These are phyloP conservation scores for Strombidium stylifer DNA, from an alignment of 73 alveolate species.

Conservation along the genomic window DNA sequence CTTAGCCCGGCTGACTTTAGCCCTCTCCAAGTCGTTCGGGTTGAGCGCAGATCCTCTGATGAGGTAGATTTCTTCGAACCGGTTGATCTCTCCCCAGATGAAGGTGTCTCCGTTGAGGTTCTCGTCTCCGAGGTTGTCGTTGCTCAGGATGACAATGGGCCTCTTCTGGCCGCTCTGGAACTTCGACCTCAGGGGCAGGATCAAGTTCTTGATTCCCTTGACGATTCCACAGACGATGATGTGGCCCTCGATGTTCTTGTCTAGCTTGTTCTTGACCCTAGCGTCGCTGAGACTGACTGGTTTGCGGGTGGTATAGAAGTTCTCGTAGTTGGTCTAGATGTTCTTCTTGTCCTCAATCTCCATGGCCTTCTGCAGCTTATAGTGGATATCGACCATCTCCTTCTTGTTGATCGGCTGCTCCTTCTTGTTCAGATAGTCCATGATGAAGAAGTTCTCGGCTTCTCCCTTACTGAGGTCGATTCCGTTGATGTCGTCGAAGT, in stretches of 20 bases:
- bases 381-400: neutral
- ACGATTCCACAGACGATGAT: slow-evolving; percentile 95
- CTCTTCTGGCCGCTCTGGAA: slow-evolving; percentile 68
- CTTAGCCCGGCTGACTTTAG: slow-evolving; percentile 87
- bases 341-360: slow-evolving; percentile 1
- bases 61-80: slow-evolving; percentile 89
- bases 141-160: slow-evolving; percentile 91
- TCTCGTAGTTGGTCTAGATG: slow-evolving; percentile 31
- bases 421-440: slow-evolving; percentile 32
- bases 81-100: slow-evolving; percentile 89
- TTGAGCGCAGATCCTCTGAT: slow-evolving; percentile 92
- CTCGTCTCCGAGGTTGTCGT: slow-evolving; percentile 88
- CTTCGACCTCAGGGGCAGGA: slow-evolving; percentile 92
- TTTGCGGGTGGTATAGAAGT: slow-evolving; percentile 50
- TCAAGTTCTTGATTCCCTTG: slow-evolving; percentile 79
- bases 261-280: slow-evolving; percentile 35
- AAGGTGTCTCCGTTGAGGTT: slow-evolving; percentile 43
- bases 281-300: slow-evolving; percentile 52
- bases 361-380: slow-evolving; percentile 11
- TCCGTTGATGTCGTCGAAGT: slow-evolving; percentile 73
- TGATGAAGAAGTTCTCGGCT: slow-evolving; percentile 42
- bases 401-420: slow-evolving; percentile 39
- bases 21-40: slow-evolving; percentile 87
- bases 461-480: slow-evolving; percentile 32
- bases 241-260: slow-evolving; percentile 84